phyloP scores from a whole-genome alignment of 352 stramenopile genomes.

The Phytopythium ostracodes region DNA sequence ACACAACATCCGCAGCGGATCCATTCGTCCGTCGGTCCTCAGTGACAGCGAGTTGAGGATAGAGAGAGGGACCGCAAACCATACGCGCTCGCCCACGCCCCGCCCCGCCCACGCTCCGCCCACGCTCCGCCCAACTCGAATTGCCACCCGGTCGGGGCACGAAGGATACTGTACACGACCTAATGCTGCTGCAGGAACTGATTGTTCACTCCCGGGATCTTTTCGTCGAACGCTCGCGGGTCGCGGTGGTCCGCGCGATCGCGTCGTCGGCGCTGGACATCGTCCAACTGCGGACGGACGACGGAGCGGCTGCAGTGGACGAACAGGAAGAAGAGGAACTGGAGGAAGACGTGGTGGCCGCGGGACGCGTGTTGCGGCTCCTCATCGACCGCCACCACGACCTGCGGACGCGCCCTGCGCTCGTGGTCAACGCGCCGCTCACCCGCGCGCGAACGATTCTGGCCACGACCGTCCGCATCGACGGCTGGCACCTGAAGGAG shows the following conservation, averaged over 20 bases:
- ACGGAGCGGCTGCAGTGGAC: background rate
- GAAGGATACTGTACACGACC: too few relatives aligned
- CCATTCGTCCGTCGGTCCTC: background rate
- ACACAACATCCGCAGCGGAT: background rate
- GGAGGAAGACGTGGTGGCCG: background rate
- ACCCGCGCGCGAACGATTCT: conserved; percentile 2
- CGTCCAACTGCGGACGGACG: conserved; percentile 1
- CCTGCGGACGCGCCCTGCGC: background rate
- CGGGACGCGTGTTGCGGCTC: background rate
- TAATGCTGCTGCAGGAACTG: background rate
- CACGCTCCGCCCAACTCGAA: background rate
- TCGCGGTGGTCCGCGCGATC: background rate
- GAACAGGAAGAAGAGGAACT: background rate
- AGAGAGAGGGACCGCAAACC: background rate
- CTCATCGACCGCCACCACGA: background rate
- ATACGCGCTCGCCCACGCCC: too few relatives aligned
- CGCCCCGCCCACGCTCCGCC: background rate
- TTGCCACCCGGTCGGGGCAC: too few relatives aligned
- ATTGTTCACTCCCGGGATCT: background rate
- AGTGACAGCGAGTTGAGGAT: background rate
- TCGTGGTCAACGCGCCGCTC: conserved; percentile 10
- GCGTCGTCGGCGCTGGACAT: background rate
- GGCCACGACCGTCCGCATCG: conserved; percentile 1
- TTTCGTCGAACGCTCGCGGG: background rate
- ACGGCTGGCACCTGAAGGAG: conserved; percentile 27